Evolutionary conservation across 192 early-diverging fungal species (phyloP).

Genomic region (Funneliformis mosseae): DNA sequence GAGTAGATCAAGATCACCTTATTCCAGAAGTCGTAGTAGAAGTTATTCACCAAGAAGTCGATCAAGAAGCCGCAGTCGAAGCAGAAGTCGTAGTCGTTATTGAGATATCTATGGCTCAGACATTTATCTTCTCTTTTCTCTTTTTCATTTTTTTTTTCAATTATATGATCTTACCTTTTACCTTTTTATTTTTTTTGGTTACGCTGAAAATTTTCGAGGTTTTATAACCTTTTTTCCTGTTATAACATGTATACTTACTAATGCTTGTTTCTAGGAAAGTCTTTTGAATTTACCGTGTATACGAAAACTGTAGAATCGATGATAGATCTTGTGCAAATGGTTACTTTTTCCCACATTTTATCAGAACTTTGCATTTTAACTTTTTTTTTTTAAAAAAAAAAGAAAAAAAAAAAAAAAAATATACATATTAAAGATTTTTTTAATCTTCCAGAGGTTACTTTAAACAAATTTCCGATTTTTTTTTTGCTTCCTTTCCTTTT

Average conservation of each 20-base stretch:
- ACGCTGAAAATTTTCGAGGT: not conserved
- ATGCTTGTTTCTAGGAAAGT: not conserved
- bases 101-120: constrained; percentile 1
- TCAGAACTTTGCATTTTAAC: not conserved
- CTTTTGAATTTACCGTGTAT: not conserved
- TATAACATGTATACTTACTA: not conserved
- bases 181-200: not conserved
- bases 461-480: not conserved
- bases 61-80: constrained; percentile 40
- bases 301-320: not conserved
- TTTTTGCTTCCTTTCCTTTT: not conserved
- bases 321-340: not conserved
- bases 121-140: not conserved
- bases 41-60: constrained; percentile 38
- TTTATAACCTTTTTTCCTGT: not conserved
- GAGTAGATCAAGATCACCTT: constrained; percentile 32
- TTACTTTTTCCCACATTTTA: not conserved
- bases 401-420: not conserved
- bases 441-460: not conserved
- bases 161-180: not conserved
- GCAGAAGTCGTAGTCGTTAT: constrained; percentile 37
- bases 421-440: not conserved
- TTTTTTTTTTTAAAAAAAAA: too few species aligned
- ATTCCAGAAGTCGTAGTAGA: constrained; percentile 35
- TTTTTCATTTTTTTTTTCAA: not conserved